Conservation (phyloP, 2,329 filamentous ascomycete genomes). For the Verticillium nubilum region DNA sequence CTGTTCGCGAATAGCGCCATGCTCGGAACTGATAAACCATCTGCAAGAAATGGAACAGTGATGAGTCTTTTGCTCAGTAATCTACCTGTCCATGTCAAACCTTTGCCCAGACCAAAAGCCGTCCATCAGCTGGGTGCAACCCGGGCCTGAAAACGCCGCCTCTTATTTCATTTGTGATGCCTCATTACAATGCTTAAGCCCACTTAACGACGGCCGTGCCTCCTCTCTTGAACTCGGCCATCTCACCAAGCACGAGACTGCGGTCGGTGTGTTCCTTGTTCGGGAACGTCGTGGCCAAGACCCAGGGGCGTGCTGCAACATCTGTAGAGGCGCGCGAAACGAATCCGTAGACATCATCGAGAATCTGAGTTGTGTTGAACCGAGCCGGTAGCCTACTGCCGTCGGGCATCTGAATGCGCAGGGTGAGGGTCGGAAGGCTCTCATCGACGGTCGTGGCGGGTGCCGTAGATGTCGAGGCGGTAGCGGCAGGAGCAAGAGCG, state of each 20-base stretch:
- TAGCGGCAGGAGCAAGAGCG: slow-evolving; percentile 16
- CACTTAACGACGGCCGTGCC: slow-evolving; percentile 62
- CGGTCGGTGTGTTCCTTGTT: slow-evolving; percentile 75
- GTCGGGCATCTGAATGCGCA: slow-evolving; percentile 75
- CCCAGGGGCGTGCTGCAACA: slow-evolving; percentile 56
- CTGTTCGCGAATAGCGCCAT: not conserved
- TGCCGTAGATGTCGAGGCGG: slow-evolving; percentile 26
- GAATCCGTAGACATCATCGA: slow-evolving; percentile 74
- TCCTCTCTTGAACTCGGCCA: slow-evolving; percentile 61
- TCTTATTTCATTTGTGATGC: not conserved
- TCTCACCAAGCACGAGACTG: slow-evolving; percentile 49
- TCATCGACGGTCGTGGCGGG: slow-evolving; percentile 43
- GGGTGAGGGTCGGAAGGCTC: slow-evolving; percentile 60
- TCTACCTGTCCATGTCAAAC: not conserved
- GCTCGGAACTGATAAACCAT: too few relatives aligned
- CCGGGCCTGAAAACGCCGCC: not conserved
- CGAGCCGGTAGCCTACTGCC: slow-evolving; percentile 72
- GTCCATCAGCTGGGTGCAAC: not conserved
- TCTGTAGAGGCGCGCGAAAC: slow-evolving; percentile 59
- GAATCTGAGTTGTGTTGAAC: slow-evolving; percentile 75
- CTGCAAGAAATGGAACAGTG: not conserved
- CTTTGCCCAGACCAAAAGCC: not conserved
- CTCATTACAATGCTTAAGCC: slow-evolving; percentile 16
- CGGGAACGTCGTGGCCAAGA: slow-evolving; percentile 77
- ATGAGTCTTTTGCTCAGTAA: not conserved